Percentiles rank a stretch among this genome's conserved stretches.
These are phyloP conservation scores for Penicillium fuscoglaucum DNA, from an alignment of 2,329 filamentous ascomycete genomes.

Conservation along the genomic window DNA sequence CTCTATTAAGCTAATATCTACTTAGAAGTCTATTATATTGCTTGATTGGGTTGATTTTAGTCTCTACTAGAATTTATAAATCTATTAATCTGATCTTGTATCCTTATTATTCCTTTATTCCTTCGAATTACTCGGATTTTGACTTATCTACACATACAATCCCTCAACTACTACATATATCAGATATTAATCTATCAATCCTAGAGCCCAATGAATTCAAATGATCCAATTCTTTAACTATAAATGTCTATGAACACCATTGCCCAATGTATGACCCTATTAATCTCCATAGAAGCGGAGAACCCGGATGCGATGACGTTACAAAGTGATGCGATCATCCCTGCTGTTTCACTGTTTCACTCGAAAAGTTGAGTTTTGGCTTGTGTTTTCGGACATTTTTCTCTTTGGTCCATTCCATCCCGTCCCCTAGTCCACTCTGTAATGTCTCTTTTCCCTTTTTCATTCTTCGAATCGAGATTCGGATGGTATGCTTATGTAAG, in stretches of 20 bases:
- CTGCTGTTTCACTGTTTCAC: background rate
- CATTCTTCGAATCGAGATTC: background rate
- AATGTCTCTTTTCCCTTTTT: background rate
- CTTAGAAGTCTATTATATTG: background rate
- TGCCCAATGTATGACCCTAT: background rate
- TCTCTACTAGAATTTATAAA: background rate
- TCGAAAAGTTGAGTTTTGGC: background rate
- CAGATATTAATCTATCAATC: background rate
- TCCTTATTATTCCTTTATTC: background rate
- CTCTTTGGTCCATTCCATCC: constrained; percentile 1
- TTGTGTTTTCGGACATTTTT: constrained; percentile 2
- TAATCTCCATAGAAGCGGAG: constrained; percentile 10
- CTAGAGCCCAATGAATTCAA: background rate
- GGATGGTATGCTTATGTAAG: background rate
- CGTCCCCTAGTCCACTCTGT: constrained; percentile 1
- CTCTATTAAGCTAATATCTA: background rate
- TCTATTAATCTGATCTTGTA: background rate
- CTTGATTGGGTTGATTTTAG: background rate
- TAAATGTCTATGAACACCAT: background rate
- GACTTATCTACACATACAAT: background rate
- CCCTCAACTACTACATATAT: background rate
- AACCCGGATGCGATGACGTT: constrained; percentile 31
- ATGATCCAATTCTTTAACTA: background rate
- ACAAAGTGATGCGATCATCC: constrained; percentile 17
- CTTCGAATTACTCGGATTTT: background rate